A percentile compares a stretch with the other conserved stretches of the same genome.
Evolutionary conservation across 257 asterid genomes (phyloP).

Genomic region (Nicotiana noctiflora): DNA sequence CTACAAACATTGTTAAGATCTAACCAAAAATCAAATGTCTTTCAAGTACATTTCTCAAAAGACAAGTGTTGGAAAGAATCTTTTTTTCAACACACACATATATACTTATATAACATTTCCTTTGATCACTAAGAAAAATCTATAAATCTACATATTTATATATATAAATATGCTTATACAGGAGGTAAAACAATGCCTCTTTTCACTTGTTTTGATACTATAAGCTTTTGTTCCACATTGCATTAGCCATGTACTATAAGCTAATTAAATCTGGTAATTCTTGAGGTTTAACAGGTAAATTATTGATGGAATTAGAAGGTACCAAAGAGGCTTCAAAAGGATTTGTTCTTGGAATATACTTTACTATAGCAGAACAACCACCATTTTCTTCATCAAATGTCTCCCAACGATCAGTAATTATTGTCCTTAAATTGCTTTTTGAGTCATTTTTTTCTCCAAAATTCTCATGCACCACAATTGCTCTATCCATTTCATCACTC

Average conservation of each 20-base stretch:
- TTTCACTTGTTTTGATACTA: not conserved
- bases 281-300: not conserved
- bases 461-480: slow-evolving; percentile 10
- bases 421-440: slow-evolving; percentile 12
- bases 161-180: not conserved
- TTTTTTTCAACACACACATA: no score
- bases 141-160: no score
- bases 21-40: no score
- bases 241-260: slow-evolving; percentile 10
- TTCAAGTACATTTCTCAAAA: no score
- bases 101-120: no score
- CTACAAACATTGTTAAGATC: no score
- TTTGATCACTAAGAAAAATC: no score
- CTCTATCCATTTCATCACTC: slow-evolving; percentile 12
- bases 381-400: slow-evolving; percentile 30
- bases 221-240: not conserved
- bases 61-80: no score
- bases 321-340: slow-evolving; percentile 11
- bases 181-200: not conserved
- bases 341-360: not conserved
- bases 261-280: slow-evolving; percentile 37
- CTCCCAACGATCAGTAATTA: slow-evolving; percentile 35
- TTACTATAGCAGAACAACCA: not conserved
- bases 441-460: not conserved
- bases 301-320: not conserved